These are phyloP conservation scores for Annulohypoxylon stygium DNA, from an alignment of 495 filamentous ascomycete species.

Conservation along the genomic window DNA sequence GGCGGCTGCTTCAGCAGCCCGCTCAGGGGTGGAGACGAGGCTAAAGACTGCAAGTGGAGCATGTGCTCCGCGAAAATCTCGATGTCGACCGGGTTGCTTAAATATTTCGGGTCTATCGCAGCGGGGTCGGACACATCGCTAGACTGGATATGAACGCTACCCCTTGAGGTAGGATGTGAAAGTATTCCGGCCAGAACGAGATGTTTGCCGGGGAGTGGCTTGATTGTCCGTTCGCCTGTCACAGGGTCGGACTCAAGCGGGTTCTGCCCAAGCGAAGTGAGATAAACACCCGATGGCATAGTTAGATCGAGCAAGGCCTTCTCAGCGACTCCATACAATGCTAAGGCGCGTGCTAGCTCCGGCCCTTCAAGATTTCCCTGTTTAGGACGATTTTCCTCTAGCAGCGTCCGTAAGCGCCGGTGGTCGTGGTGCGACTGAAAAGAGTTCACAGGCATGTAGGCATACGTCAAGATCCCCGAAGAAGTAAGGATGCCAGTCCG, in stretches of 20 bases:
- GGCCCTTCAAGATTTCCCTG: neutral
- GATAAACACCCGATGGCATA: neutral
- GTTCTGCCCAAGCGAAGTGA: neutral
- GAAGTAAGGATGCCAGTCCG: neutral
- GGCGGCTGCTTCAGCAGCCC: neutral
- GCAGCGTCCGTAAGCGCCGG: neutral
- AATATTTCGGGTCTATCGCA: no score
- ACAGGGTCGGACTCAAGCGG: neutral
- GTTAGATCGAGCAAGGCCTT: neutral
- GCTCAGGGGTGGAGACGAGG: neutral
- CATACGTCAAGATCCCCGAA: neutral
- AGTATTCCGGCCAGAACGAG: no score
- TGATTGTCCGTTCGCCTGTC: neutral
- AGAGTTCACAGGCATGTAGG: neutral
- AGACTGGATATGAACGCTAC: no score
- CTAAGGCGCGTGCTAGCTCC: neutral
- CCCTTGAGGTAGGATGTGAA: no score
- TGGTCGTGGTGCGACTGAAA: neutral
- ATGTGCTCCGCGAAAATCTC: constrained; percentile 58
- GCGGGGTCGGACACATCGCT: no score
- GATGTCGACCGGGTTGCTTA: constrained; percentile 65
- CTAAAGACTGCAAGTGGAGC: constrained; percentile 9
- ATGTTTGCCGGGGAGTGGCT: no score
- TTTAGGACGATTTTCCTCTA: neutral
- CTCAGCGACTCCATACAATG: neutral